Evolutionary conservation across 352 stramenopile genomes (phyloP).

Genomic region (Pythium phragmiticola): DNA sequence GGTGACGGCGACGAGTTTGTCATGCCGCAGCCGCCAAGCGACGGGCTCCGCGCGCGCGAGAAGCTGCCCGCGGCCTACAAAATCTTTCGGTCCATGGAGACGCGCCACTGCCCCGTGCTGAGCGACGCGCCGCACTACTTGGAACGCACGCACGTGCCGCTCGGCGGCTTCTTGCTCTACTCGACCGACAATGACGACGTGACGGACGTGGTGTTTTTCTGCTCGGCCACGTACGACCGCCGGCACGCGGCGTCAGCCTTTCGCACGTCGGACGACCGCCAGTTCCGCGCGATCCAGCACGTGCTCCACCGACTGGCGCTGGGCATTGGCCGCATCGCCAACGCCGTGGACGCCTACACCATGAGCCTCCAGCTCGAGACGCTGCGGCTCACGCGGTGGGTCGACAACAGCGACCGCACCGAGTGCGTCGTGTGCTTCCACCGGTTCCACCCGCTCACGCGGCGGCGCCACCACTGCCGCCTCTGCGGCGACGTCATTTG

Average conservation of each 20-base stretch:
- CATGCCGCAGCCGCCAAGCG: constrained; percentile 21
- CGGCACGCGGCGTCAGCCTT: constrained; percentile 17
- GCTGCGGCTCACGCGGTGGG: constrained; percentile 48
- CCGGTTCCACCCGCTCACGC: constrained; percentile 64
- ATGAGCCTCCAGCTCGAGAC: constrained; percentile 63
- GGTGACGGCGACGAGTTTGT: constrained; percentile 13
- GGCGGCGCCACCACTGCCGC: constrained; percentile 72
- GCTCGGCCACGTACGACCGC: constrained; percentile 40
- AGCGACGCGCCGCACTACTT: constrained; percentile 54
- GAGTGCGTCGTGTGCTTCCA: constrained; percentile 67
- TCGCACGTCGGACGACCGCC: constrained; percentile 44
- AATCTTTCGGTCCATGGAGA: constrained; percentile 68
- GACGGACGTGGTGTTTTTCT: constrained; percentile 80
- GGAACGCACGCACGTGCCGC: constrained; percentile 51
- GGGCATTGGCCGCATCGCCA: constrained; percentile 46
- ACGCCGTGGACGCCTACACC: constrained; percentile 60
- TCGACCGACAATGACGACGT: constrained; percentile 50
- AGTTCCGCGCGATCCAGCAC: constrained; percentile 59
- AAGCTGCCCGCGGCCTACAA: constrained; percentile 59
- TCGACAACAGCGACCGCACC: constrained; percentile 46
- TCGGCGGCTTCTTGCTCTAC: constrained; percentile 73
- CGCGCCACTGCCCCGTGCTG: constrained; percentile 63
- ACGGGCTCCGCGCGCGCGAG: constrained; percentile 28
- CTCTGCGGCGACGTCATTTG: constrained; percentile 79
- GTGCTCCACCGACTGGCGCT: constrained; percentile 60